These are phyloP conservation scores for Stagonosporopsis chrysanthemi DNA, from an alignment of 2,329 filamentous ascomycete species.

Conservation along the genomic window DNA sequence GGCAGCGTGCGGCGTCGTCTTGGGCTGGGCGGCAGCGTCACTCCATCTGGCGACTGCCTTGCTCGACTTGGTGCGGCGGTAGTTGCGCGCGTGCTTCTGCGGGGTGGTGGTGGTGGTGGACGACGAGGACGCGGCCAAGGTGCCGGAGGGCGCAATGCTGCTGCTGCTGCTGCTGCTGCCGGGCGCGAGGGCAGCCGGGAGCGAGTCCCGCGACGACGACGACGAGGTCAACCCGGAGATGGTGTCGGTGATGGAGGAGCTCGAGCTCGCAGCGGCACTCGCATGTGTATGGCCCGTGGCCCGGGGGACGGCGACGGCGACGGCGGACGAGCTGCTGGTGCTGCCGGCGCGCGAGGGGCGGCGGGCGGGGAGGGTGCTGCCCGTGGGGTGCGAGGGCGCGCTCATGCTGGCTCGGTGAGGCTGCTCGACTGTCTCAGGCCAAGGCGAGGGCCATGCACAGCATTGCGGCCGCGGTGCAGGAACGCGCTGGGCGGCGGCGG, in stretches of 20 bases:
- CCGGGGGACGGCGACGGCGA: conserved; percentile 19
- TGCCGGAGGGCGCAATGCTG: not conserved
- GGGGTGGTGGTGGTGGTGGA: conserved; percentile 20
- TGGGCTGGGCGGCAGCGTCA: conserved; percentile 27
- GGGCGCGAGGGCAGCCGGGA: conserved; percentile 34
- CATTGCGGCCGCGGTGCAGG: conserved; percentile 39
- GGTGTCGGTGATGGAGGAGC: conserved; percentile 35
- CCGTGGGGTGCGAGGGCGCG: conserved; percentile 26
- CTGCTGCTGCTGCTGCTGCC: conserved; percentile 22
- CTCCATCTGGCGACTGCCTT: conserved; percentile 40
- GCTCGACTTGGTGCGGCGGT: conserved; percentile 38
- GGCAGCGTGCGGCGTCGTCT: conserved; percentile 21
- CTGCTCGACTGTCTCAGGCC: conserved; percentile 41
- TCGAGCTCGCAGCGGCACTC: conserved; percentile 35
- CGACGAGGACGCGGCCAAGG: too few species aligned
- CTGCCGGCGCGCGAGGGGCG: conserved; percentile 53
- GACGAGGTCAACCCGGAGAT: conserved; percentile 39
- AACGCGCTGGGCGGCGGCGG: conserved; percentile 27
- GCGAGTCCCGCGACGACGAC: conserved; percentile 39
- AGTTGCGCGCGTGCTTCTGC: conserved; percentile 39
- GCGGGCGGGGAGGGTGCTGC: conserved; percentile 15
- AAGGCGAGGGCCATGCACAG: conserved; percentile 34
- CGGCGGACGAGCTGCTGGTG: conserved; percentile 50
- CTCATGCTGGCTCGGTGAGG: conserved; percentile 34
- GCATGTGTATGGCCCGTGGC: conserved; percentile 36